These are phyloP conservation scores for Saccharum spontaneum DNA, from an alignment of 176 grass and related monocot genomes.

Conservation along the genomic window DNA sequence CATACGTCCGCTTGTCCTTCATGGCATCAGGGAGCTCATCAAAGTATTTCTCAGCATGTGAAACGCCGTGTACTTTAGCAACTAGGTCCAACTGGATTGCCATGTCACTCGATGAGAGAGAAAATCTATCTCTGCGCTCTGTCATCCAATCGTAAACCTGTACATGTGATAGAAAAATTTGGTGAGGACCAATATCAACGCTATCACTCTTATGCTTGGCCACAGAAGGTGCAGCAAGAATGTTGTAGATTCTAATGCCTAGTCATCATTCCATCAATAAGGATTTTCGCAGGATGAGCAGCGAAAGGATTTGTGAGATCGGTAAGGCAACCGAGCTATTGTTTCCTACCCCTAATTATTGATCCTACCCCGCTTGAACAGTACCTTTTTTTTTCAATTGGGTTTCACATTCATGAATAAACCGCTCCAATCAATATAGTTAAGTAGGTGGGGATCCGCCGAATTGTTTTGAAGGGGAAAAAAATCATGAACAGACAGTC, in stretches of 20 bases:
- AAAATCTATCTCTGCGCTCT: conserved; percentile 58
- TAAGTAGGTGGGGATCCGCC: neutral
- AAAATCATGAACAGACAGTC: neutral
- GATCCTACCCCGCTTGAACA: neutral
- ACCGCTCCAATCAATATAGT: neutral
- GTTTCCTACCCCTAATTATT: neutral
- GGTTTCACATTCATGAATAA: neutral
- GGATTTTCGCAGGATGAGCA: neutral
- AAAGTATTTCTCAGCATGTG: conserved; percentile 74
- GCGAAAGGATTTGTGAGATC: neutral
- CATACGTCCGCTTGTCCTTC: conserved; percentile 80
- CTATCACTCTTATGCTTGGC: neutral
- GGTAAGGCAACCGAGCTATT: neutral
- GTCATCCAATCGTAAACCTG: conserved; percentile 93
- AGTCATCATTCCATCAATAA: neutral
- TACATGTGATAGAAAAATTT: conserved; percentile 1
- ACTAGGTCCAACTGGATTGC: conserved; percentile 86
- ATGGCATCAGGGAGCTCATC: conserved; percentile 61
- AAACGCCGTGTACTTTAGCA: conserved; percentile 64
- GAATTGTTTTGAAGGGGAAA: neutral
- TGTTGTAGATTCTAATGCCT: conserved; percentile 11
- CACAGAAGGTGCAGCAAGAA: conserved; percentile 22
- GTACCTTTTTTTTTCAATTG: neutral
- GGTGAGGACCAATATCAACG: conserved; percentile 5
- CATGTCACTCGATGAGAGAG: conserved; percentile 67